phyloP scores from a whole-genome alignment of 352 stramenopile species.

The Pythium pyrilobum region DNA sequence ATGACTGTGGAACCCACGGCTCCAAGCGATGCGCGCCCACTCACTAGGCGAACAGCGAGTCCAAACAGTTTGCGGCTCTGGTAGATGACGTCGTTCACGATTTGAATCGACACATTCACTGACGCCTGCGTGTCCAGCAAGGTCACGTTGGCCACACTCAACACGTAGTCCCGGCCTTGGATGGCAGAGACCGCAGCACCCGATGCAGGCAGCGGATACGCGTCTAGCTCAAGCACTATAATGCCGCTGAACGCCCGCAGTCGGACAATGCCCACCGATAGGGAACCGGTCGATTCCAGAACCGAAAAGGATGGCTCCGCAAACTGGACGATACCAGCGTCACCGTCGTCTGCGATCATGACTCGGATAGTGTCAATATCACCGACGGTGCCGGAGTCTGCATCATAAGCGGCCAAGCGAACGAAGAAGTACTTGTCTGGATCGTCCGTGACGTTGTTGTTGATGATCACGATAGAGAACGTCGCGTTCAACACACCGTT shows the following conservation, averaged over 20 bases:
- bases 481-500: slow-evolving; percentile 13
- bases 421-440: slow-evolving; percentile 43
- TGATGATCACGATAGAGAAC: slow-evolving; percentile 36
- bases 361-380: slow-evolving; percentile 13
- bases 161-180: slow-evolving; percentile 27
- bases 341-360: slow-evolving; percentile 43
- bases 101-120: slow-evolving; percentile 16
- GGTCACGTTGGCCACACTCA: slow-evolving; percentile 9
- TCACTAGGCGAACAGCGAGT: slow-evolving; percentile 20
- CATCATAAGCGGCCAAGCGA: slow-evolving; percentile 17
- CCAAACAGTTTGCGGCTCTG: slow-evolving; percentile 37
- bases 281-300: slow-evolving; percentile 16
- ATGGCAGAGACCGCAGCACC: neutral
- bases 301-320: slow-evolving; percentile 18
- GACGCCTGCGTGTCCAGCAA: slow-evolving; percentile 25
- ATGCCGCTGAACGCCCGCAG: slow-evolving; percentile 24
- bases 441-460: slow-evolving; percentile 45
- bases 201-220: slow-evolving; percentile 7
- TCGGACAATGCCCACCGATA: slow-evolving; percentile 25
- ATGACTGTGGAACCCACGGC: slow-evolving; percentile 9
- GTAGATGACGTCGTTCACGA: slow-evolving; percentile 39
- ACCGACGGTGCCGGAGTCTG: slow-evolving; percentile 29
- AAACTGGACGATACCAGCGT: slow-evolving; percentile 39
- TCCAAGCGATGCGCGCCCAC: slow-evolving; percentile 25
- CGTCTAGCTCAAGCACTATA: slow-evolving; percentile 15